Evolutionary conservation across 108 stramenopile genomes (phyloP).

Genomic region (Skeletonema menzelii): DNA sequence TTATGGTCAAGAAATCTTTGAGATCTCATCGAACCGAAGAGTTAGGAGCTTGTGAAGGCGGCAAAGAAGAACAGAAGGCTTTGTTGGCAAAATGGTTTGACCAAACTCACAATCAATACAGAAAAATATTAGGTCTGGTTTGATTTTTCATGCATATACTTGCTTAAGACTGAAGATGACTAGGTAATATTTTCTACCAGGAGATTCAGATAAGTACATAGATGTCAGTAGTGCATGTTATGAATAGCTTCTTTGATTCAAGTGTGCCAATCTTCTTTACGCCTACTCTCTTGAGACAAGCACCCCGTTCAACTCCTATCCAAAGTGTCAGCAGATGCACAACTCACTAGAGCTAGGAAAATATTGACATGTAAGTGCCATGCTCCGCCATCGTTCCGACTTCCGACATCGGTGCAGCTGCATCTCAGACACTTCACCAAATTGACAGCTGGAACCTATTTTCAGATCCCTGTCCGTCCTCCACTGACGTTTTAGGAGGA

Average conservation of each 20-base stretch:
- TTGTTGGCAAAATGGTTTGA: slow-evolving; percentile 58
- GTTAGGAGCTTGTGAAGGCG: slow-evolving; percentile 50
- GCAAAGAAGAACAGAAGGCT: slow-evolving; percentile 73
- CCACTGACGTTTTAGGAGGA: neutral
- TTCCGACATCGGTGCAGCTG: neutral
- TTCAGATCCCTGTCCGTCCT: neutral
- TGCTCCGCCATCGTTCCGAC: no score
- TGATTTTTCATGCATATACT: neutral
- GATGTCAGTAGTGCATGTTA: no score
- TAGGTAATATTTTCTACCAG: neutral
- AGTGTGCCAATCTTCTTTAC: no score
- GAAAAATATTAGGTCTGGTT: neutral
- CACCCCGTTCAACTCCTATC: no score
- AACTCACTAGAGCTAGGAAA: no score
- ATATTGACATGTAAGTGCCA: no score
- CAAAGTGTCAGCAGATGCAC: no score
- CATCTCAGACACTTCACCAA: neutral
- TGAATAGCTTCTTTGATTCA: no score
- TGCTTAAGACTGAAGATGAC: neutral
- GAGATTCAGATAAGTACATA: no score
- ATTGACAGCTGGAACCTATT: neutral
- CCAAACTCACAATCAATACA: slow-evolving; percentile 44
- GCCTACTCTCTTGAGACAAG: no score
- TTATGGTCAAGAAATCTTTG: slow-evolving; percentile 83
- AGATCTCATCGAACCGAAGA: slow-evolving; percentile 57